Evolutionary conservation across 2,329 filamentous ascomycete species (phyloP).

Genomic region (Apiospora saccharicola): DNA sequence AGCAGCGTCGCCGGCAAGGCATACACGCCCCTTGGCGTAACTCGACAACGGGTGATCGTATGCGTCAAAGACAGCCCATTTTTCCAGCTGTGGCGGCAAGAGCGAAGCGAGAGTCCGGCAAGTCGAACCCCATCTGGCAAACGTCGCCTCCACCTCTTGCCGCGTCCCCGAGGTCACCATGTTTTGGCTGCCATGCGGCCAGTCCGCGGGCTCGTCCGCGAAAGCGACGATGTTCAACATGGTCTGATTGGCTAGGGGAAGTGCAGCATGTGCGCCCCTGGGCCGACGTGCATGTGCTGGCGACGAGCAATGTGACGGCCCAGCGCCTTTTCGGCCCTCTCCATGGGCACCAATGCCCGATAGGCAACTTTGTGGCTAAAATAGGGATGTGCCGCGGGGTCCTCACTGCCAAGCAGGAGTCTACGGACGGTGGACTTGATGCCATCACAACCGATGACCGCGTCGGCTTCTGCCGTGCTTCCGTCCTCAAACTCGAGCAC

Average conservation of each 20-base stretch:
- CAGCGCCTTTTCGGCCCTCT: conserved; percentile 51
- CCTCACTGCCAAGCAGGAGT: conserved; percentile 49
- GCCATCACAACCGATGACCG: conserved; percentile 56
- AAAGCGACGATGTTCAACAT: conserved; percentile 36
- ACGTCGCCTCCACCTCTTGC: too few species aligned
- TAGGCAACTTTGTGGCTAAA: conserved; percentile 62
- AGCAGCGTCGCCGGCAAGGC: conserved; percentile 36
- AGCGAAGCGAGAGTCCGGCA: not conserved
- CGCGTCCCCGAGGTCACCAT: conserved; percentile 29
- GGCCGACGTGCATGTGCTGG: conserved; percentile 34
- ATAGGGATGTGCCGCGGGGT: conserved; percentile 50
- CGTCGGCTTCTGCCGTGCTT: conserved; percentile 47
- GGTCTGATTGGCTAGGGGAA: conserved; percentile 35
- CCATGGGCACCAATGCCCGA: conserved; percentile 58
- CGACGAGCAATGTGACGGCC: conserved; percentile 45
- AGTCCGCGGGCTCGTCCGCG: conserved; percentile 32
- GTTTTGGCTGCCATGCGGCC: conserved; percentile 24
- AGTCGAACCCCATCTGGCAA: too few species aligned
- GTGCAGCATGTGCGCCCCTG: conserved; percentile 34
- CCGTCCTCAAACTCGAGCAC: conserved; percentile 58
- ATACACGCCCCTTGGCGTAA: conserved; percentile 32
- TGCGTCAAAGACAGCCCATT: conserved; percentile 38
- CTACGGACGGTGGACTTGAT: conserved; percentile 56
- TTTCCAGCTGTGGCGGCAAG: conserved; percentile 20
- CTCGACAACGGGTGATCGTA: conserved; percentile 34